phyloP scores from a whole-genome alignment of 306 rosid species.

The Vicia faba region DNA sequence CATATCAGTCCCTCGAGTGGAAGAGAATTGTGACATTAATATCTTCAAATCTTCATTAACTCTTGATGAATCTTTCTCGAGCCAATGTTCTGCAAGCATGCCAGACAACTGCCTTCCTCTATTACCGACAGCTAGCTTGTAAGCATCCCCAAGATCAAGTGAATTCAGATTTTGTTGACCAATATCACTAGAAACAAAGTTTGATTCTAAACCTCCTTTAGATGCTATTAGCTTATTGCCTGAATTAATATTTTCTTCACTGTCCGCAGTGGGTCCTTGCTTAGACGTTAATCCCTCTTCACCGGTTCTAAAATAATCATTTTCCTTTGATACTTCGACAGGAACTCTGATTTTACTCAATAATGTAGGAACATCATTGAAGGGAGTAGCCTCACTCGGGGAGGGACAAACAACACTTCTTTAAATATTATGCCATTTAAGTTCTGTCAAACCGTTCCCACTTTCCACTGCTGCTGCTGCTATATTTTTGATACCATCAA shows the following conservation, averaged over 20 bases:
- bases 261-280: conserved; percentile 37
- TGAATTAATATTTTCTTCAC: conserved; percentile 47
- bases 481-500: conserved; percentile 39
- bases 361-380: too few relatives aligned
- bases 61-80: conserved; percentile 78
- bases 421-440: too few relatives aligned
- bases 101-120: conserved; percentile 72
- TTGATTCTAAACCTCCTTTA: conserved; percentile 56
- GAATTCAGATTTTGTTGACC: too few relatives aligned
- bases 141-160: conserved; percentile 93
- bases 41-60: conserved; percentile 75
- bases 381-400: too few relatives aligned
- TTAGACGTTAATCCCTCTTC: too few relatives aligned
- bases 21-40: too few relatives aligned
- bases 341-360: too few relatives aligned
- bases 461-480: conserved; percentile 34
- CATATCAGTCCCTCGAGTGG: too few relatives aligned
- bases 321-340: conserved; percentile 50
- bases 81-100: conserved; percentile 68
- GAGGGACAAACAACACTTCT: too few relatives aligned
- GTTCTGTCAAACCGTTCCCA: conserved; percentile 51
- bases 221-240: conserved; percentile 45
- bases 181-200: conserved; percentile 46
- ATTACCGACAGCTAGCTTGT: conserved; percentile 66
- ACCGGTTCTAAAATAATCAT: conserved; percentile 42